Evolutionary conservation across 208 protist species (phyloP).

Genomic region (Novymonas esmeraldas): DNA sequence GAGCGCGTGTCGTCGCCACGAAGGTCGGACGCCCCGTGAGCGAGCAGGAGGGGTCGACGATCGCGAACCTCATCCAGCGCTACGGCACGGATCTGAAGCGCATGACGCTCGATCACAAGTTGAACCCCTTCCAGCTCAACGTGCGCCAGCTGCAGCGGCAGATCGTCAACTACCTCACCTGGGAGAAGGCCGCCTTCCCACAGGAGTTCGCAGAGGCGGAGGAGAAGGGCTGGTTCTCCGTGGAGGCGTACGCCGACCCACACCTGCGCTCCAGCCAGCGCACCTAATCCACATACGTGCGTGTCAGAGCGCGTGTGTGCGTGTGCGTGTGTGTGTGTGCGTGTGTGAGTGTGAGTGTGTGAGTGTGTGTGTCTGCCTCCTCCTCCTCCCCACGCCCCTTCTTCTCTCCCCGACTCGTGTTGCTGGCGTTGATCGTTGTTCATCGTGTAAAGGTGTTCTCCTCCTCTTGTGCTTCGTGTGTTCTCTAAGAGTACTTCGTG

Average conservation of each 20-base stretch:
- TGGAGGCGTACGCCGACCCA: constrained; percentile 67
- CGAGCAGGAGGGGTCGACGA: constrained; percentile 76
- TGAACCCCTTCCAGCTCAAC: constrained; percentile 89
- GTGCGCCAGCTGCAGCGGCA: constrained; percentile 83
- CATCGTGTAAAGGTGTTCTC: too few relatives aligned
- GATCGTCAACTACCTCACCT: constrained; percentile 82
- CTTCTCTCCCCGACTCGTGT: too few relatives aligned
- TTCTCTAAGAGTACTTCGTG: too few relatives aligned
- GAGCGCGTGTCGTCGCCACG: constrained; percentile 26
- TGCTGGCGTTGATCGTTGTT: too few relatives aligned
- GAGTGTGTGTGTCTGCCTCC: neutral
- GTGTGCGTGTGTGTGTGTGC: neutral
- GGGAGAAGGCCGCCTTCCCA: constrained; percentile 82
- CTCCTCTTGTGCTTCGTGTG: too few relatives aligned
- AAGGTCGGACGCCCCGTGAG: constrained; percentile 69
- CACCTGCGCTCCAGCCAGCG: constrained; percentile 45
- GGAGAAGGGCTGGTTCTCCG: constrained; percentile 72
- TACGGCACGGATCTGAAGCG: constrained; percentile 81
- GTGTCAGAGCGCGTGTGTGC: neutral
- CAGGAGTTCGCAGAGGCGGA: constrained; percentile 70
- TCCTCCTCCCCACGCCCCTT: neutral
- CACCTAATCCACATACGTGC: too few relatives aligned
- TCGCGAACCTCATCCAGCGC: constrained; percentile 67
- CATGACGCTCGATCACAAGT: constrained; percentile 80
- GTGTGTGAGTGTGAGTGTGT: neutral